A percentile compares a stretch with the other conserved stretches of the same genome.
Evolutionary conservation across 2,329 filamentous ascomycete genomes (phyloP).

Genomic region (Neonectria ditissima): DNA sequence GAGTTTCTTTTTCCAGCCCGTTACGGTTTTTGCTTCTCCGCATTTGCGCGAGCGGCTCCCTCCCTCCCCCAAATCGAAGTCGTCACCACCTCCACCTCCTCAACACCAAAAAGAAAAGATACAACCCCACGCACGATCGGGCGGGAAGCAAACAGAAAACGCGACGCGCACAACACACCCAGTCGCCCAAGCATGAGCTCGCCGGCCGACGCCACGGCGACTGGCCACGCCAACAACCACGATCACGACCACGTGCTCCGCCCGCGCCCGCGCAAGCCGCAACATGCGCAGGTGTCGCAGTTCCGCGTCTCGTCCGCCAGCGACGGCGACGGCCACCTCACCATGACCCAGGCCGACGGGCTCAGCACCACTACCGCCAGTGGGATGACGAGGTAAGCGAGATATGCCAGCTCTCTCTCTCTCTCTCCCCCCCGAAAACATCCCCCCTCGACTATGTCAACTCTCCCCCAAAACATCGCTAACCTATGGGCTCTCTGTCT

Average conservation of each 20-base stretch:
- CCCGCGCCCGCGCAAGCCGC: constrained; percentile 62
- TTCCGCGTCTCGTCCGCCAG: constrained; percentile 52
- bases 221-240: constrained; percentile 42
- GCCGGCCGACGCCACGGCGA: constrained; percentile 44
- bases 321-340: constrained; percentile 51
- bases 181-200: constrained; percentile 44
- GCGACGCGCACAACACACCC: not conserved
- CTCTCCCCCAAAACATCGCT: not conserved
- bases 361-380: constrained; percentile 49
- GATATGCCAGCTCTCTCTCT: too few species aligned
- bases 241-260: constrained; percentile 61
- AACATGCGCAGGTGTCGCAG: constrained; percentile 60
- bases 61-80: not conserved
- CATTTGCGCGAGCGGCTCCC: not conserved
- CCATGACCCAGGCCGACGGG: constrained; percentile 46
- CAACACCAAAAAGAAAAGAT: not conserved
- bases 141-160: not conserved
- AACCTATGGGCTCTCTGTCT: not conserved
- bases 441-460: not conserved
- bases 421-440: not conserved
- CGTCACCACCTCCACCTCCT: not conserved
- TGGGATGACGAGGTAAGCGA: constrained; percentile 62
- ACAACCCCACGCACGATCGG: not conserved
- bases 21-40: not conserved
- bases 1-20: too few species aligned